A percentile compares a stretch with the other conserved stretches of the same genome.
phyloP scores from a whole-genome alignment of 495 filamentous ascomycete genomes.

The Aspergillus bertholletiae region DNA sequence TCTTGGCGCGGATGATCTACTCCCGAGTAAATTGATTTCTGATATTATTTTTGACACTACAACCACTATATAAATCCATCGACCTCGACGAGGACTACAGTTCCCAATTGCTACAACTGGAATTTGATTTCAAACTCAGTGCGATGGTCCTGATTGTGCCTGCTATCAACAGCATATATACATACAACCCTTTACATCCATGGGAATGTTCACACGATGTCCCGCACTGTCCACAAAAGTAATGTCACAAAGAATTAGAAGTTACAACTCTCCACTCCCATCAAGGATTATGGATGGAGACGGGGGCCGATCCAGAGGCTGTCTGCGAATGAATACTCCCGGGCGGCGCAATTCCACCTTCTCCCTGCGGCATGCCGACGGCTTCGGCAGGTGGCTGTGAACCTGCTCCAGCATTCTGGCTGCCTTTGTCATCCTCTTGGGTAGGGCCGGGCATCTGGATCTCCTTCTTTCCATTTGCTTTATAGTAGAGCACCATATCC shows the following conservation, averaged over 20 bases:
- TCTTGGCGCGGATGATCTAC: background rate
- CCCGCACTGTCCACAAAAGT: slow-evolving; percentile 7
- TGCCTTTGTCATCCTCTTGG: slow-evolving; percentile 19
- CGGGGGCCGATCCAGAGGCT: slow-evolving; percentile 32
- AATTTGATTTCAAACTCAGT: background rate
- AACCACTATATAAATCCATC: no score
- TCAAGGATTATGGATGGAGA: slow-evolving; percentile 24
- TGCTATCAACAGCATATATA: no score
- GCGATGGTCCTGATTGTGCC: background rate
- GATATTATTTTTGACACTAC: no score
- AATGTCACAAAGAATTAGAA: slow-evolving; percentile 7
- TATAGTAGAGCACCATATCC: slow-evolving; percentile 88
- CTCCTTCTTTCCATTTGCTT: slow-evolving; percentile 74
- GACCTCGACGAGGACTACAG: no score
- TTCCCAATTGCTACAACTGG: no score
- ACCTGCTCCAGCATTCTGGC: slow-evolving; percentile 8
- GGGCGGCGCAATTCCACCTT: slow-evolving; percentile 21
- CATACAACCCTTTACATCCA: no score
- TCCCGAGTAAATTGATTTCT: background rate
- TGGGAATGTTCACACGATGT: background rate
- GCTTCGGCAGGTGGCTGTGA: background rate
- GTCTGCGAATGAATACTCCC: slow-evolving; percentile 36
- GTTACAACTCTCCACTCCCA: background rate
- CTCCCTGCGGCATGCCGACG: slow-evolving; percentile 15
- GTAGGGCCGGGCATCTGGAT: slow-evolving; percentile 25